Base-by-base conservation (phyloP, 805 yeast genomes). In the Sporopachydermia lactativora region DNA sequence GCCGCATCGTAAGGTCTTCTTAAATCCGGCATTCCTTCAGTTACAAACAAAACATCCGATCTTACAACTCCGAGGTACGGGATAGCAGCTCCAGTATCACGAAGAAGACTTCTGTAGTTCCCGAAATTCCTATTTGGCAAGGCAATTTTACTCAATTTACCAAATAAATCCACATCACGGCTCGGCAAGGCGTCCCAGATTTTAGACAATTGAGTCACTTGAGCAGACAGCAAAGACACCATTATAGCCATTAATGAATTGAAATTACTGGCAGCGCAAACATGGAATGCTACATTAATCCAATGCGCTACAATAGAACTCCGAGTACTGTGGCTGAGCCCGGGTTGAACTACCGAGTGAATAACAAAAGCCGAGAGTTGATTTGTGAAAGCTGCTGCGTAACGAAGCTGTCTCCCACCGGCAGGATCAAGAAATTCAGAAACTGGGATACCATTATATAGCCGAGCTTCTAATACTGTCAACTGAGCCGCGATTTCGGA, bases 1-100 rank as follows among this genome's bases (percentile, higher is more conserved):
- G 31, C 8, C n/a, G 31, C 8, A 24, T 8, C 31, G n/a, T 8
- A n/a, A 8, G 31, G 13, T n/a, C 8, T n/a, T 24, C 31, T 24
- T 24, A 24, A 24, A 24, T 24, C 42, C 13, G 60, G 53, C 42
- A 58, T 60, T 18, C 65, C 65, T 43, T 60, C 65, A 36, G 54
- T 60, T 19, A 57, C 48, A 36, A 60, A 52, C 13, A 59, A 57
- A 36, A 60, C 42, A 36, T 60, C 65, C n/a, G 58, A 48, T 4
- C 58, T 49, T 34, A 52, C 51, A 3, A 59, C 45, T 3, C 65
- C 65, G 5, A 60, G 41, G 44, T 55, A 60, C 2, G 65, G 65
- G 5, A 60, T 50, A 37, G 58, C 53, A 5, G 57, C 55, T 6
- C 39, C 39, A 35, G 41, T 41, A 28, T 37, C 39, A n/a, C 55